A percentile compares a stretch with the other conserved stretches of the same genome.
Conservation (phyloP, 345 rosid genomes). For the Camelina hispida region DNA sequence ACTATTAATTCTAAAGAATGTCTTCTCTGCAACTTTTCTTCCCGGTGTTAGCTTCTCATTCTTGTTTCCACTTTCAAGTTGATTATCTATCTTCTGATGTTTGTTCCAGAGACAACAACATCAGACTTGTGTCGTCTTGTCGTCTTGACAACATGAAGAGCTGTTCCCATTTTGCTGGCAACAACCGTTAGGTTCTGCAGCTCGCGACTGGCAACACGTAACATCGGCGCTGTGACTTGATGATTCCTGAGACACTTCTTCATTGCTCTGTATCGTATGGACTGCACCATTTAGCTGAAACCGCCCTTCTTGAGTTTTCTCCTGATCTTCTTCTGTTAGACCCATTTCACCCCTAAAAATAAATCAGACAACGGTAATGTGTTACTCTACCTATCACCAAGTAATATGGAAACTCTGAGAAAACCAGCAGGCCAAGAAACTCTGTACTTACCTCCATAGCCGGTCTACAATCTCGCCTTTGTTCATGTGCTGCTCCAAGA, state of each 20-base stretch:
- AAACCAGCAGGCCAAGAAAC: constrained; percentile 21
- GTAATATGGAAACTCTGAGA: constrained; percentile 1
- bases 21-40: constrained; percentile 57
- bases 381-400: constrained; percentile 11
- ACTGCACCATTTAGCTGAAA: constrained; percentile 56
- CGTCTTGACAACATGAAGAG: constrained; percentile 55
- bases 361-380: constrained; percentile 21
- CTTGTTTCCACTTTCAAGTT: constrained; percentile 39
- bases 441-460: constrained; percentile 74
- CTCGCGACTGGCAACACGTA: constrained; percentile 41
- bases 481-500: constrained; percentile 80
- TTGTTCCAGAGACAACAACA: constrained; percentile 55
- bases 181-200: constrained; percentile 55
- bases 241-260: constrained; percentile 48
- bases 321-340: constrained; percentile 78
- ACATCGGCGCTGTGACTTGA: constrained; percentile 33
- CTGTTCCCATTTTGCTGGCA: constrained; percentile 67
- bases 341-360: constrained; percentile 96
- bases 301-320: constrained; percentile 62
- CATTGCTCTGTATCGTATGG: constrained; percentile 29
- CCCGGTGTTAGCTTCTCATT: constrained; percentile 51
- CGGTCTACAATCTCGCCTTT: constrained; percentile 85
- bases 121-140: constrained; percentile 27
- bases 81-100: constrained; percentile 40
- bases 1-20: constrained; percentile 50